Base-by-base conservation (phyloP, 2,329 filamentous ascomycete species). In the Pseudopithomyces maydicus region DNA sequence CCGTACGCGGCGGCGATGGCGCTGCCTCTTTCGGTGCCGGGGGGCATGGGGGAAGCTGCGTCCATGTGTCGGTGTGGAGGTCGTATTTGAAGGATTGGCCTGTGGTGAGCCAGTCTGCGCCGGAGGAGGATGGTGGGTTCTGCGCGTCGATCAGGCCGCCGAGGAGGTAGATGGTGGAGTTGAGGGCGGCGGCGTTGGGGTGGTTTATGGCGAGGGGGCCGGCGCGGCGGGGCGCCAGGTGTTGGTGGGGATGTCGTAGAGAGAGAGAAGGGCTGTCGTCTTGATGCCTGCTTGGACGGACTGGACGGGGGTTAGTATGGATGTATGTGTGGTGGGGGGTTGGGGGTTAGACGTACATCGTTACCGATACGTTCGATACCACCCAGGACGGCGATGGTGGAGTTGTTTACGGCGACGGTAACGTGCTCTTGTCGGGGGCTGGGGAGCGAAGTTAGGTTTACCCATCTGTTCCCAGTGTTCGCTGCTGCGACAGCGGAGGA, bases 91-190 rank as follows among this genome's bases (percentile, higher is more conserved):
- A 51, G 48, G 43, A 53, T 19, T 56, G 51, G 8, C 42, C 26
- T 4, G 47, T 35, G 6, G 51, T 35, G 2, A 35, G 15, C 49
- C 55, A 62, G 17, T 51, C 48, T 20, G 38, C 22, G 26, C 26
- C 26, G 17, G 32, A n/a, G 3, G 36, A 3, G 12, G 20, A 10
- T 1, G 48, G 48, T 14, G 48, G 48, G 1, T 42, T 26, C 26
- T 42, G 38, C 0, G 48, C 26, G 23, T 51, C 35, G 26, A 32
- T 38, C 0, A 63, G 22, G 2, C 61, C 58, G 10, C 61, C 58
- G 10, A 63, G 52, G 12, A 61, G 26, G 42, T 56, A 61, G 20
- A 63, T 56, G 15, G 52, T 49, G 1, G 43, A 52, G 44, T 61
- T 48, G 17, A 50, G 32, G 29, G 47, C 45, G n/a, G 56, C 56